Conservation (phyloP, 1,284 basidiomycete genomes). For the Puccinia polysora region DNA sequence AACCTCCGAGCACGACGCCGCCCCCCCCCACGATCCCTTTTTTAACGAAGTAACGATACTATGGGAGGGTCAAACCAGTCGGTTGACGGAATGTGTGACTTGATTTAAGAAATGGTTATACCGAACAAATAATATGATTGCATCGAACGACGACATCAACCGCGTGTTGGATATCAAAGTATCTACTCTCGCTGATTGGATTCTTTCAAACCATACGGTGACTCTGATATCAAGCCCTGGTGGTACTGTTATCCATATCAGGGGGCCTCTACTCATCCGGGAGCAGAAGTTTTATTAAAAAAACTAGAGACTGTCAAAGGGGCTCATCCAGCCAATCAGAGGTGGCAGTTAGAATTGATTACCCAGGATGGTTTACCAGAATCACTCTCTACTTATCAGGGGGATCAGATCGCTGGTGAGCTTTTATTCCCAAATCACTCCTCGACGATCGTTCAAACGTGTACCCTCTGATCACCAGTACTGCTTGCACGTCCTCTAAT, state of each 20-base stretch:
- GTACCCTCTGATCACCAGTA: no score
- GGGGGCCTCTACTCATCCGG: slow-evolving; percentile 13
- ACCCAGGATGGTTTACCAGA: slow-evolving; percentile 22
- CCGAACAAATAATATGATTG: slow-evolving; percentile 29
- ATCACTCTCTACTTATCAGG: slow-evolving; percentile 10
- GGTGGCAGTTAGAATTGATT: slow-evolving; percentile 23
- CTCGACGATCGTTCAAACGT: no score
- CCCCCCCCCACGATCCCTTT: background rate
- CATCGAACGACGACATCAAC: slow-evolving; percentile 33
- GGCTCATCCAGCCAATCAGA: slow-evolving; percentile 15
- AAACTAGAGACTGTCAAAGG: slow-evolving; percentile 32
- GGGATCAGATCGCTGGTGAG: slow-evolving; percentile 16
- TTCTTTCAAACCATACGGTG: background rate
- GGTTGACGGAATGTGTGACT: background rate
- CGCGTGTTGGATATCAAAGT: slow-evolving; percentile 42
- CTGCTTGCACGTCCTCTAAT: no score
- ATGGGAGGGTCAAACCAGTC: no score
- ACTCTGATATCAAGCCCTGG: background rate
- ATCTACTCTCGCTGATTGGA: background rate
- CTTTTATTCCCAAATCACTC: no score
- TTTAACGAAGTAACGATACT: no score
- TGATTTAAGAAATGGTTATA: slow-evolving; percentile 35
- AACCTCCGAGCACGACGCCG: background rate
- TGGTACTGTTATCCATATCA: background rate
- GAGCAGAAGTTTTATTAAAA: slow-evolving; percentile 30